These are phyloP conservation scores for Euphorbia corollata DNA, from an alignment of 441 rosid genomes.

Conservation along the genomic window DNA sequence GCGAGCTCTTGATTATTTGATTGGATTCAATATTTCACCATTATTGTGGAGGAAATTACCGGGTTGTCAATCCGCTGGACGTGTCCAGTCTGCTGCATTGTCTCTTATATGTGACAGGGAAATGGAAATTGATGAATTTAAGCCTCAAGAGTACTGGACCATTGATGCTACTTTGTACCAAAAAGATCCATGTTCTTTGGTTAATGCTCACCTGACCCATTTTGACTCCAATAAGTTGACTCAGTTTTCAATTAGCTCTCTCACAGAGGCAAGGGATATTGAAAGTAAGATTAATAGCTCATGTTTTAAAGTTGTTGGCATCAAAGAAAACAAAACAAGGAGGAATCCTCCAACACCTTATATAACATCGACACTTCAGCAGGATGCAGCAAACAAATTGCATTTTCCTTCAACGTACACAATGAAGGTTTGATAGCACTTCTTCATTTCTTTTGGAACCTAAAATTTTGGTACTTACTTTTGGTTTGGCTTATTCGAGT, in stretches of 20 bases:
- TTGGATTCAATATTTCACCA: conserved; percentile 93
- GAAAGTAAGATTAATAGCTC: conserved; percentile 46
- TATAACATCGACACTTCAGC: conserved; percentile 97
- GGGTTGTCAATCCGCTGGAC: conserved; percentile 95
- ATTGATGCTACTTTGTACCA: conserved; percentile 43
- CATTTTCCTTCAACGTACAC: conserved; percentile 64
- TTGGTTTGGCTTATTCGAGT: not conserved
- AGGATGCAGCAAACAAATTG: conserved; percentile 93
- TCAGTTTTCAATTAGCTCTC: conserved; percentile 69
- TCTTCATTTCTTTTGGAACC: not conserved
- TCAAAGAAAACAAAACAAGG: conserved; percentile 45
- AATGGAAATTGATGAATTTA: conserved; percentile 81
- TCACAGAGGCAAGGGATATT: conserved; percentile 45
- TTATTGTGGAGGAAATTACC: conserved; percentile 94
- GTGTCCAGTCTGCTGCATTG: conserved; percentile 97
- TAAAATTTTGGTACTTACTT: too few relatives aligned
- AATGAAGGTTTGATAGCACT: conserved; percentile 63
- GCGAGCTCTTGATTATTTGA: conserved; percentile 93
- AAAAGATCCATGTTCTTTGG: conserved; percentile 26
- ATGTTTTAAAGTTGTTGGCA: conserved; percentile 48
- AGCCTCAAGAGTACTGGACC: conserved; percentile 81
- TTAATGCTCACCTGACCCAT: conserved; percentile 51
- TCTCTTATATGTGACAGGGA: conserved; percentile 90
- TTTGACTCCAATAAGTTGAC: conserved; percentile 58
- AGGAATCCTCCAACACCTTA: conserved; percentile 92